phyloP scores from a whole-genome alignment of 208 protist species.

The Wallacemonas sp. region DNA sequence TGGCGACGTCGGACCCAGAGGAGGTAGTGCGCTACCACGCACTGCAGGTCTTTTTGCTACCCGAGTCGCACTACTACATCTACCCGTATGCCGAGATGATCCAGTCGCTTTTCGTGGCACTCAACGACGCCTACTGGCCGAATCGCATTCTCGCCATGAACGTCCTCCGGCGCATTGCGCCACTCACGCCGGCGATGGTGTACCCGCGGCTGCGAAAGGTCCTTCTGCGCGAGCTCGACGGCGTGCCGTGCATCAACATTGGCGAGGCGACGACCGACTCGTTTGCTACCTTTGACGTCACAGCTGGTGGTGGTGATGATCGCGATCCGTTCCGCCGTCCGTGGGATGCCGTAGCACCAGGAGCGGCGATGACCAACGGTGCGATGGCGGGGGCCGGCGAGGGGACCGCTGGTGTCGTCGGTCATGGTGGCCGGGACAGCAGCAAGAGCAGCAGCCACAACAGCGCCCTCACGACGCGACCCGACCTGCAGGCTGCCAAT shows the following conservation, averaged over 20 bases:
- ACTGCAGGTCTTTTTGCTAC: slow-evolving; percentile 41
- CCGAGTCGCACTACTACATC: slow-evolving; percentile 64
- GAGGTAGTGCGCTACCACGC: slow-evolving; percentile 56
- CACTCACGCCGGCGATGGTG: slow-evolving; percentile 45
- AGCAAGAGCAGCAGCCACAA: too few species aligned
- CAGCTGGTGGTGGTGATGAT: too few species aligned
- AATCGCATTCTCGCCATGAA: slow-evolving; percentile 63
- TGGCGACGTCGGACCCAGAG: slow-evolving; percentile 74
- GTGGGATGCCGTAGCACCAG: too few species aligned
- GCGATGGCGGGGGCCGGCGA: too few species aligned
- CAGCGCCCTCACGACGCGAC: background rate
- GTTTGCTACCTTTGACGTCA: too few species aligned
- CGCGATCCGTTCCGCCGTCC: too few species aligned
- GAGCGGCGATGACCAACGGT: too few species aligned
- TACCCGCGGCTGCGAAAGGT: slow-evolving; percentile 74
- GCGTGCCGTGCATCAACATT: slow-evolving; percentile 32
- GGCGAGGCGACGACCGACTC: too few species aligned
- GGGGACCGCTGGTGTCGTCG: too few species aligned
- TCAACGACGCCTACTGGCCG: slow-evolving; percentile 65
- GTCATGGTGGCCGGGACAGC: too few species aligned
- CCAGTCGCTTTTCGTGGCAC: slow-evolving; percentile 58
- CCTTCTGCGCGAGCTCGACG: slow-evolving; percentile 51
- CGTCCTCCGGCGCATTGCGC: slow-evolving; percentile 65
- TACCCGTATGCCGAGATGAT: slow-evolving; percentile 63
- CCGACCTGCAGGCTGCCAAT: slow-evolving; percentile 18